phyloP scores from a whole-genome alignment of 2,329 filamentous ascomycete genomes.

The Fusarium haematococcum region DNA sequence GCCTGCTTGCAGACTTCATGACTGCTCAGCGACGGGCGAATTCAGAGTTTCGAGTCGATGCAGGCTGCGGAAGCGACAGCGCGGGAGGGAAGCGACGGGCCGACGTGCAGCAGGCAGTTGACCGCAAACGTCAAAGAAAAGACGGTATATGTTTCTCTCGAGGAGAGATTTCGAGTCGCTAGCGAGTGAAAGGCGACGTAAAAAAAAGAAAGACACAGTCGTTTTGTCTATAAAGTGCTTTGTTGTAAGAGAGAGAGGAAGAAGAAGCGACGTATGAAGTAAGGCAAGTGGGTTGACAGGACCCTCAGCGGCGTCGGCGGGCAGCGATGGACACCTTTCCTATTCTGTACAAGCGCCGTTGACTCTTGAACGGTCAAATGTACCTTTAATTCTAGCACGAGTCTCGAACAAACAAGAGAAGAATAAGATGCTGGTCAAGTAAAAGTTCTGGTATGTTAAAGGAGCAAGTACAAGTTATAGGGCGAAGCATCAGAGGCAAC shows the following conservation, averaged over 20 bases:
- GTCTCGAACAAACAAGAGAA: background rate
- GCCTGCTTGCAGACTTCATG: constrained; percentile 66
- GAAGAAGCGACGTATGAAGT: constrained; percentile 42
- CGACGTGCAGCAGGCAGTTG: constrained; percentile 1
- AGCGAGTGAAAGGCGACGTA: constrained; percentile 31
- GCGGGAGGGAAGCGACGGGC: constrained; percentile 4
- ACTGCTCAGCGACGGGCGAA: constrained; percentile 27
- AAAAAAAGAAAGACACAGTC: background rate
- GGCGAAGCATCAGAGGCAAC: background rate
- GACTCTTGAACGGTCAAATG: constrained; percentile 21
- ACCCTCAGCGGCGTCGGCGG: constrained; percentile 27
- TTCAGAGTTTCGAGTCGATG: constrained; percentile 3
- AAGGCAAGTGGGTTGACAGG: constrained; percentile 37
- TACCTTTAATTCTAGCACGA: constrained; percentile 25
- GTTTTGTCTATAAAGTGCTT: constrained; percentile 6
- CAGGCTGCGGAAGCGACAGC: background rate
- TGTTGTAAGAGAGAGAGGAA: constrained; percentile 6
- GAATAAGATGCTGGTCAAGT: background rate
- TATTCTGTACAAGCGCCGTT: constrained; percentile 9
- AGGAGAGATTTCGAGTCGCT: background rate
- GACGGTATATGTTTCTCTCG: background rate
- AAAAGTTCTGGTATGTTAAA: background rate
- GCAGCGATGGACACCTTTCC: constrained; percentile 33
- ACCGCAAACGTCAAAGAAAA: constrained; percentile 4
- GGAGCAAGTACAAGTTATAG: background rate